phyloP scores from a whole-genome alignment of 805 yeast genomes.

The Candida sakaeoensis region DNA sequence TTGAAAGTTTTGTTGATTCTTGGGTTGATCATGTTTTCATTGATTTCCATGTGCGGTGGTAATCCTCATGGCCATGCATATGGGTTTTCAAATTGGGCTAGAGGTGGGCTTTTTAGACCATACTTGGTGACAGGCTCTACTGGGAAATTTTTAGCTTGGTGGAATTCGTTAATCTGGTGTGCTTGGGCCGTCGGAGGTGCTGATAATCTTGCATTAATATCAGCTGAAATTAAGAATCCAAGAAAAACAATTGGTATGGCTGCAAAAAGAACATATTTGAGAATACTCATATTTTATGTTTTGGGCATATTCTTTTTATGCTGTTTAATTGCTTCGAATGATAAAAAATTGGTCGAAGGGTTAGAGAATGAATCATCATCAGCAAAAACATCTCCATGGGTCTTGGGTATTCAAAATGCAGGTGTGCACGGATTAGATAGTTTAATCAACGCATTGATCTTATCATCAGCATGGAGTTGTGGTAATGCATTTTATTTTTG shows the following conservation, averaged over 20 bases:
- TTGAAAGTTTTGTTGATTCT: constrained; percentile 31
- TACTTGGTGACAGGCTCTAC: constrained; percentile 25
- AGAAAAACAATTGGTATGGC: constrained; percentile 31
- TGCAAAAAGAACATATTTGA: constrained; percentile 30
- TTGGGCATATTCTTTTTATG: constrained; percentile 39
- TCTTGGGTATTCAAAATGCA: constrained; percentile 30
- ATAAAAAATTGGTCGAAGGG: constrained; percentile 26
- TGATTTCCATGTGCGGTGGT: constrained; percentile 37
- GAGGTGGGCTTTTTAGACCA: constrained; percentile 29
- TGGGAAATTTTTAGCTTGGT: constrained; percentile 33
- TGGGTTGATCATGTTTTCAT: constrained; percentile 32
- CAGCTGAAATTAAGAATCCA: constrained; percentile 45
- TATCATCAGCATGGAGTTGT: constrained; percentile 35
- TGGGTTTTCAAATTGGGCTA: constrained; percentile 33
- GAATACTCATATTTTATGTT: constrained; percentile 33
- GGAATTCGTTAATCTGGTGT: constrained; percentile 30
- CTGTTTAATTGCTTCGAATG: constrained; percentile 30
- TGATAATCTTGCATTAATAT: constrained; percentile 28
- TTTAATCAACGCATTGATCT: constrained; percentile 30
- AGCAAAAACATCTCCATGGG: constrained; percentile 37
- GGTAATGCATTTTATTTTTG: constrained; percentile 34
- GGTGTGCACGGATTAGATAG: constrained; percentile 34
- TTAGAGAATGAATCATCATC: constrained; percentile 29
- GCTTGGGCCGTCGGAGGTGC: constrained; percentile 37
- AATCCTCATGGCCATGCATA: constrained; percentile 29